Base-by-base conservation (phyloP, 768 basidiomycete genomes). In the Fomitopsis pulvina region DNA sequence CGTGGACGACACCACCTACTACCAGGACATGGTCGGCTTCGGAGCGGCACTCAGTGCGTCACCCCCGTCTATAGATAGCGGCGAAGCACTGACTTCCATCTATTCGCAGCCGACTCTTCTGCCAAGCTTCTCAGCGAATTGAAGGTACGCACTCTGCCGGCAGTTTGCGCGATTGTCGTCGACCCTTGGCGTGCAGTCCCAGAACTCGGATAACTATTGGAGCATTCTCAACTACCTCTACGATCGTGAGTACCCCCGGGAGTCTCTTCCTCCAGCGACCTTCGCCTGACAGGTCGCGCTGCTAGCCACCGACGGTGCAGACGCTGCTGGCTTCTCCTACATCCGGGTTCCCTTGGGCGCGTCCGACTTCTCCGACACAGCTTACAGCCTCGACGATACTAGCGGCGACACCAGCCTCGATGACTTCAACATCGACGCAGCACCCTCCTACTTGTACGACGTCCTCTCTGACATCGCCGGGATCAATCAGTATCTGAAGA, bases 301-400 rank as follows among this genome's bases (percentile, higher is more conserved):
- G 41, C 10, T 52, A 76, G 76, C 80, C 16, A 75, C 76, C 0
- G 80, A 88, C 60, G 80, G 73, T 1, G 73, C 75, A 18, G 69
- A 78, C 48, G 71, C 76, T 11, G 85, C 87, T 22, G 87, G 85
- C 1, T 66, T 89, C 42, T 80, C 78, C 37, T 85, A 84, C 56
- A 64, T 89, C 40, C 78, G 87, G 10, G 71, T 88, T 29, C 76
- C 86, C 0, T 71, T 89, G 11, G 87, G 87, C 12, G 83, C 87
- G 4, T 77, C 83, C 2, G 87, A 88, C 63, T 88, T 88, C 60
- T 87, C 87, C 6, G 39, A 30, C 37, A 29, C 52, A 63, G 86
- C 68, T 0, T 87, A 87, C 60, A 86, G 77, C 46, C 75, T 80
- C 51, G 84, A 83, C 53, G 83, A 85, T 51, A 68, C 68, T n/a